Evolutionary conservation across 352 stramenopile species (phyloP), one percentile per base, ranked within the genome.

Genomic region (Pythium plurisporium): DNA sequence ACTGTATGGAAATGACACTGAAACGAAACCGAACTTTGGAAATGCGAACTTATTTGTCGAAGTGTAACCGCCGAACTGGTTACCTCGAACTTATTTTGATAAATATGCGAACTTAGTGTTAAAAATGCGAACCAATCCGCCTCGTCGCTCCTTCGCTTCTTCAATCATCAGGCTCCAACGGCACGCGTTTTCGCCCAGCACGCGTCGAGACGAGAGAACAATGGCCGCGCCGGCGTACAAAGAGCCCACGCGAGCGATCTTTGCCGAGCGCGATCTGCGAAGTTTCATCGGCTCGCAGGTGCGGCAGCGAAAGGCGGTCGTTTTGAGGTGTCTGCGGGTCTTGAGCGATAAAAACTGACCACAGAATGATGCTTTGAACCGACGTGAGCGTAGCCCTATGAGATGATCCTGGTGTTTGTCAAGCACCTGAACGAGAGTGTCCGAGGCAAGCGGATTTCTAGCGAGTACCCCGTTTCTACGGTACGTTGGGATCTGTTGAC

Each of bases 381-480:
- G 14, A 5, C n/a, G n/a, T n/a, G n/a, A n/a, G n/a, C n/a, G n/a
- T 36, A 94, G 82, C 71, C 84, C 26, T 84, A 91, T 53, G 75
- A 92, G 44, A 90, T 89, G 76, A 75, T 91, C 26, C 51, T 94
- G 17, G 62, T 89, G 45, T 92, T 92, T 45, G 76, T 92, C 27
- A 90, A 90, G 67, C 74, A 88, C 38, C 38, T 92, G 40, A 94
- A 90, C 65, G 76, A 91, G 51, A 91, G 79, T 59, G 74, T 94
- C 6, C 83, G 82, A 41, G 79, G 82, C 6, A 70, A 72, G 17
- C 59, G 48, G 20, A 77, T 89, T 54, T 86, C 76, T 25, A 79
- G 73, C 66, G 76, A 83, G 11, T 84, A 81, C 43, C 38, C 71
- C 53, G 75, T 90, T 27, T 94, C 84, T 26, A 49, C 73, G 41